Evolutionary conservation across 805 yeast genomes (phyloP), one percentile per base, ranked within the genome.

Genomic region (Metschnikowia peoriensis): DNA sequence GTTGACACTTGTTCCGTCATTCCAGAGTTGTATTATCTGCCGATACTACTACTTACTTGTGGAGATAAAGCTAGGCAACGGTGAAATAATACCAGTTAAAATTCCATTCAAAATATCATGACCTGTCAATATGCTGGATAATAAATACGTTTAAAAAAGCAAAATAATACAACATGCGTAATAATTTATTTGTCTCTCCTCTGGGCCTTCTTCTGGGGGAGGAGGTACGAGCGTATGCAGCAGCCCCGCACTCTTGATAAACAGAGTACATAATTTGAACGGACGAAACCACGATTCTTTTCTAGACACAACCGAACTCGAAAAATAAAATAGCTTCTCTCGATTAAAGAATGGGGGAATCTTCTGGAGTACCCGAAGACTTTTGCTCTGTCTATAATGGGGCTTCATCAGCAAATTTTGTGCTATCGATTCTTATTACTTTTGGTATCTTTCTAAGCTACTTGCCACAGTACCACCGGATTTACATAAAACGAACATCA

Each of bases 391-490:
- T 72, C 12, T 82, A 70, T 61, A 70, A 71, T 45, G 70, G 76
- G n/a, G 87, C 88, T 0, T 77, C 84, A 1, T 60, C 61, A 1
- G 56, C 74, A 34, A 80, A 79, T 54, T 79, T 86, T 44, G 59
- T 69, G 2, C 60, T 83, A 10, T 80, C 89, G 28, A 53, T 81
- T 0, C 46, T 73, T 6, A 77, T 89, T 35, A 84, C 90, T 0
- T 46, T 80, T 1, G 96, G 91, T 3, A 88, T 89, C 8, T 80
- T 84, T 35, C 59, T 77, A 10, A 86, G 93, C 42, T 89, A 89
- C 64, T 49, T 85, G 4, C 96, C 96, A 0, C 97, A 89, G 69
- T 89, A 86, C 65, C 51, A 74, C 41, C 78, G 84, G 42, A 83
- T 89, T 49, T 66, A 80, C 47, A 59, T 64, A 16, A 77, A 90